A percentile compares a stretch with the other conserved stretches of the same genome.
These are phyloP conservation scores for Chiua virens DNA, from an alignment of 768 basidiomycete species.

Conservation along the genomic window DNA sequence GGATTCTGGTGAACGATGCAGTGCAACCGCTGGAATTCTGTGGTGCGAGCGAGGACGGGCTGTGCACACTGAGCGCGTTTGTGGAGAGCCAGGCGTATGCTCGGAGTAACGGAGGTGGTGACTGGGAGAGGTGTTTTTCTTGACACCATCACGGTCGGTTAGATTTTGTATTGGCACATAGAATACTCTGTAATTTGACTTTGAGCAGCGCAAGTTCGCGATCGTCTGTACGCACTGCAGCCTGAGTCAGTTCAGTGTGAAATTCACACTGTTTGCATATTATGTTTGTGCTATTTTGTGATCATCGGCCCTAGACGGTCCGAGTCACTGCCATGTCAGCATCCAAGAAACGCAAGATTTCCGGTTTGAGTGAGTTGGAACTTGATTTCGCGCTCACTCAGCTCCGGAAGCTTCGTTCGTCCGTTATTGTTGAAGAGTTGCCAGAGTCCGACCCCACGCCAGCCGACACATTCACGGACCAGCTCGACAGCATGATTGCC, in stretches of 20 bases:
- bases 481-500: background rate
- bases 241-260: too few species aligned
- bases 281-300: too few species aligned
- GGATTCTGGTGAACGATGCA: constrained; percentile 79
- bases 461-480: background rate
- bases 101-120: constrained; percentile 63
- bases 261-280: too few species aligned
- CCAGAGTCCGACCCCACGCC: background rate
- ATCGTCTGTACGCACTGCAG: too few species aligned
- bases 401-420: too few species aligned
- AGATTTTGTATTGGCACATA: background rate
- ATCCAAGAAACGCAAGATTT: too few species aligned
- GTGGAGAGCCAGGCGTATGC: constrained; percentile 73
- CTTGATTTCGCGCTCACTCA: too few species aligned
- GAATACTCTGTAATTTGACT: background rate
- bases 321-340: too few species aligned
- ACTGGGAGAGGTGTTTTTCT: constrained; percentile 63
- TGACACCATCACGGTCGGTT: constrained; percentile 9
- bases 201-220: background rate
- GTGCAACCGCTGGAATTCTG: constrained; percentile 65
- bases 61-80: constrained; percentile 67
- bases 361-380: too few species aligned
- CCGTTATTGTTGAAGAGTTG: background rate
- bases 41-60: constrained; percentile 46
- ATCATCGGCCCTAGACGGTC: too few species aligned